These are phyloP conservation scores for Fusarium sp. DNA, from an alignment of 2,329 filamentous ascomycete species.

Conservation along the genomic window DNA sequence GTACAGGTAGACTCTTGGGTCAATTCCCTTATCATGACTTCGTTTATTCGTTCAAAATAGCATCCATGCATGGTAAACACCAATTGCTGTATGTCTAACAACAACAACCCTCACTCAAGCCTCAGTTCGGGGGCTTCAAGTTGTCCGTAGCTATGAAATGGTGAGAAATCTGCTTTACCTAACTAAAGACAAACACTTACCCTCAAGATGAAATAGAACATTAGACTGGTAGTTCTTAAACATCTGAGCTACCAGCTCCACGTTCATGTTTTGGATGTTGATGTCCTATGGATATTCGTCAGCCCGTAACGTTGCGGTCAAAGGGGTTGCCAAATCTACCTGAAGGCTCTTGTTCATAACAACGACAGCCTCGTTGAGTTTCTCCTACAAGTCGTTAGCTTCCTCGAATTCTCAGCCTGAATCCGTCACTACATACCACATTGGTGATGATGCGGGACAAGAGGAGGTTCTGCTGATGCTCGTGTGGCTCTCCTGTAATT, in stretches of 20 bases:
- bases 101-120: not conserved
- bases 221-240: conserved; percentile 99
- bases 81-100: not conserved
- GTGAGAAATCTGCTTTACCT: not conserved
- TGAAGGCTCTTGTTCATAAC: conserved; percentile 93
- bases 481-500: conserved; percentile 85
- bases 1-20: not conserved
- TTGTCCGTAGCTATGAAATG: conserved; percentile 78
- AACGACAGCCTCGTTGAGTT: conserved; percentile 93
- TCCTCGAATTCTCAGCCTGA: not conserved
- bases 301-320: not conserved
- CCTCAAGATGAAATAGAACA: conserved; percentile 96
- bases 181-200: conserved; percentile 59
- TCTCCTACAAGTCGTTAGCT: conserved; percentile 73
- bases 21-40: conserved; percentile 20
- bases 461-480: conserved; percentile 95
- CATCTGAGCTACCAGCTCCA: conserved; percentile 98
- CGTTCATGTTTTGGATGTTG: conserved; percentile 99
- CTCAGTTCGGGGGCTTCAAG: conserved; percentile 74
- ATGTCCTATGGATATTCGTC: conserved; percentile 75
- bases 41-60: conserved; percentile 14
- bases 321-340: conserved; percentile 56
- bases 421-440: conserved; percentile 73
- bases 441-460: conserved; percentile 97
- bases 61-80: conserved; percentile 1